Evolutionary conservation across 352 stramenopile genomes (phyloP), one percentile per base, ranked within the genome.

Genomic region (Aphanomyces cochlioides): DNA sequence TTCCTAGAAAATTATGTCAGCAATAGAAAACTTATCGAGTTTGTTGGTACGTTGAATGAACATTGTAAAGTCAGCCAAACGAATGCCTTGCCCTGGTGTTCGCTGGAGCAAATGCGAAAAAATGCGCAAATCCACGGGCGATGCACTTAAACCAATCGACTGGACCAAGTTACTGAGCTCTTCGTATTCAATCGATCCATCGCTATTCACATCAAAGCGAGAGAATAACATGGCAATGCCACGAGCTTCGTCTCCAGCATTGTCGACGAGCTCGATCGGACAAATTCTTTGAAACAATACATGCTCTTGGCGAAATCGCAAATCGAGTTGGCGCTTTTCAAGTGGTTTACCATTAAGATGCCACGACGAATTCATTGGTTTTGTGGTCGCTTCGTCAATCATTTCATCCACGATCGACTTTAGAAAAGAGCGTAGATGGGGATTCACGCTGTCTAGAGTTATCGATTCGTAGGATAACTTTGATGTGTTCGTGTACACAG

Each of bases 141-240:
- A 34, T 15, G 63, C 63, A 15, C 28, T 38, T 15, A 69, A 39
- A 3, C 63, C 63, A 39, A 69, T 43, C 17, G 37, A 69, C 17
- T 34, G 15, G 12, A 69, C 7, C 15, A 69, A 43, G 7, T 58
- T n/a, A 5, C n/a, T 47, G 36, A 69, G 63, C 41, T 69, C 63
- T 37, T 69, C 63, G 3, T 28, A 50, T 28, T 50, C 63, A 39
- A 69, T 69, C 43, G 63, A 69, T 17, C 63, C 63, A 39, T 69
- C 63, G 47, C 63, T 47, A 39, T 69, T 59, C n/a, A 69, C 15
- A 39, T 69, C 63, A 36, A 94, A 69, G 28, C 47, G 41, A 5
- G 63, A 38, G 34, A 69, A 69, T 15, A 69, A 36, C 50, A 59
- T 69, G 34, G 43, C 63, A 37, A 69, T 69, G 34, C 63, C 39